phyloP scores from a whole-genome alignment of 805 yeast genomes.

The Zygoascus ofunaensis region DNA sequence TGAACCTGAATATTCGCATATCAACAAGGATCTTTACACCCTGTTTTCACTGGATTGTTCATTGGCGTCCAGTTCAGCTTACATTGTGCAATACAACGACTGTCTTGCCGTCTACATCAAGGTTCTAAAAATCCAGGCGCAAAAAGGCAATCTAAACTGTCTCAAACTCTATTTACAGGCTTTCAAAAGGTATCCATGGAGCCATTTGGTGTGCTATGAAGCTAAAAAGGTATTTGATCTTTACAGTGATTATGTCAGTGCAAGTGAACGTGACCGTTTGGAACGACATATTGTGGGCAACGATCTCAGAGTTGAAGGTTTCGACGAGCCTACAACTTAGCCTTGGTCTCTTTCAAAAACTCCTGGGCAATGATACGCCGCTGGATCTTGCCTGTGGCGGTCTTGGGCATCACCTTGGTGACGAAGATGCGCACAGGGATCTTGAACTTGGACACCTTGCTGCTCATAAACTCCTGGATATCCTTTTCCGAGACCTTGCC shows the following conservation, averaged over 20 bases:
- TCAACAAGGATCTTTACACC: too few relatives aligned
- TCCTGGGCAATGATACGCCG: constrained; percentile 50
- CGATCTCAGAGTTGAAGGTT: too few relatives aligned
- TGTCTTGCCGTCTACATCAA: too few relatives aligned
- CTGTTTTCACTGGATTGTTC: too few relatives aligned
- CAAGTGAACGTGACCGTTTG: too few relatives aligned
- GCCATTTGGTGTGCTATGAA: not conserved
- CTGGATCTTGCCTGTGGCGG: constrained; percentile 72
- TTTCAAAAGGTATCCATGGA: not conserved
- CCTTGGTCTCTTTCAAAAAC: constrained; percentile 24
- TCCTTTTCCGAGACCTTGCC: constrained; percentile 36
- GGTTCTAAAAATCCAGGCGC: not conserved
- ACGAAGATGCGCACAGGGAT: constrained; percentile 50
- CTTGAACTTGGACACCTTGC: constrained; percentile 47
- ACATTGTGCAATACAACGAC: too few relatives aligned
- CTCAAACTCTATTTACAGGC: not conserved
- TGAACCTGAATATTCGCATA: too few relatives aligned
- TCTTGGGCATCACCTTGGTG: constrained; percentile 57
- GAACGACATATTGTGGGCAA: too few relatives aligned
- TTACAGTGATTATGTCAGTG: too few relatives aligned
- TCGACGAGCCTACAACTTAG: constrained; percentile 10
- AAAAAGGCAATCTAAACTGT: not conserved
- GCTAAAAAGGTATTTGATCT: not conserved
- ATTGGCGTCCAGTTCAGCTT: too few relatives aligned
- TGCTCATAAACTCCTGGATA: constrained; percentile 37